These are phyloP conservation scores for Yamadazyma pseudoaaseri DNA, from an alignment of 1,139 yeast genomes.

Conservation along the genomic window DNA sequence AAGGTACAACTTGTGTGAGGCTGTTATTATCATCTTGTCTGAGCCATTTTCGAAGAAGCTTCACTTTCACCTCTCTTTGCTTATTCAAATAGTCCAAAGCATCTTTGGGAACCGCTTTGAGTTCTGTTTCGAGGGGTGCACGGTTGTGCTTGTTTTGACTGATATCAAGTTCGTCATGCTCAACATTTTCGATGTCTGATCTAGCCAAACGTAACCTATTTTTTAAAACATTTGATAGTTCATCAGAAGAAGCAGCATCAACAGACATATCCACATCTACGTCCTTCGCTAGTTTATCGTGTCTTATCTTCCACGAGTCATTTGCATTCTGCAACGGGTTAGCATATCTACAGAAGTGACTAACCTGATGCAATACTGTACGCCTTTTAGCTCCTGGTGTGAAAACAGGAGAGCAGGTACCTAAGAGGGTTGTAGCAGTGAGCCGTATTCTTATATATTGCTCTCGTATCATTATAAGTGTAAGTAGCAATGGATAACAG, in stretches of 20 bases:
- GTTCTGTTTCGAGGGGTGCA: not conserved
- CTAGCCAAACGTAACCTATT: constrained; percentile 9
- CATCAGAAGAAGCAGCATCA: constrained; percentile 10
- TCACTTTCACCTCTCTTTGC: constrained; percentile 3
- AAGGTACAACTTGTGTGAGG: constrained; percentile 19
- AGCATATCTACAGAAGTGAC: constrained; percentile 12
- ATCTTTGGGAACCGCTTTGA: constrained; percentile 3
- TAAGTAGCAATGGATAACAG: no score
- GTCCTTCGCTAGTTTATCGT: no score
- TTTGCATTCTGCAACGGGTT: no score
- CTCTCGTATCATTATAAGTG: no score
- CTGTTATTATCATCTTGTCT: constrained; percentile 8
- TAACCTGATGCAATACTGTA: no score
- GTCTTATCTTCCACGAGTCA: no score
- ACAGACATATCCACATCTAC: constrained; percentile 2
- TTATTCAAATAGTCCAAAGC: constrained; percentile 6
- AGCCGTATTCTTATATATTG: no score
- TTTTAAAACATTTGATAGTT: constrained; percentile 11
- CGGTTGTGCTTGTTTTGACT: constrained; percentile 2
- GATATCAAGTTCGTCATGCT: constrained; percentile 4
- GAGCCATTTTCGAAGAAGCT: constrained; percentile 3
- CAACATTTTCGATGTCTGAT: constrained; percentile 9
- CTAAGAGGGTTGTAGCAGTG: no score
- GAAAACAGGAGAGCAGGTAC: no score
- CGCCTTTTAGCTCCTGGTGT: no score